Conservation (phyloP, 176 grass and related monocot genomes). For the Triticum monococcum region DNA sequence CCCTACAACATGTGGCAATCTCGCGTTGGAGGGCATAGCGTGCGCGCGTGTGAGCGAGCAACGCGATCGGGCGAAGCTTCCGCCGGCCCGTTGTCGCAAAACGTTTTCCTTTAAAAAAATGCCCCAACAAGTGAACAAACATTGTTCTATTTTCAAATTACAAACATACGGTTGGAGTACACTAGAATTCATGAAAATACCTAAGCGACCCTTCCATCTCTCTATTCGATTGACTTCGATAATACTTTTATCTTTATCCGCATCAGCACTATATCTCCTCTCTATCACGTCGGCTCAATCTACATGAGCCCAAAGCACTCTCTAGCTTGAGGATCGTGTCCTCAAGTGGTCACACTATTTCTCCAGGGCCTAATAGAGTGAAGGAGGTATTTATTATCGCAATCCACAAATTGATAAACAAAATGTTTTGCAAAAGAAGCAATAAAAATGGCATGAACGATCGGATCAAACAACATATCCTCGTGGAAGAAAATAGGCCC, state of each 20-base stretch:
- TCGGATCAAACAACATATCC: neutral
- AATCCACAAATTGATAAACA: neutral
- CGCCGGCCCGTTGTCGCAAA: too few relatives aligned
- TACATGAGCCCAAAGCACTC: neutral
- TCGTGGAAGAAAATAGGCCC: neutral
- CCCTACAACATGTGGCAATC: too few relatives aligned
- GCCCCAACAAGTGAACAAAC: too few relatives aligned
- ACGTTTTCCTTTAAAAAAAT: too few relatives aligned
- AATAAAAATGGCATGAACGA: neutral
- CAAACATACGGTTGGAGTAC: neutral
- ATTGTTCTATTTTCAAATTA: neutral
- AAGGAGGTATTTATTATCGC: neutral
- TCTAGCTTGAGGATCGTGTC: neutral
- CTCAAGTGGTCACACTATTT: neutral
- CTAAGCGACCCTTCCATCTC: neutral
- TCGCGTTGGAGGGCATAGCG: too few relatives aligned
- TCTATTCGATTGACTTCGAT: neutral
- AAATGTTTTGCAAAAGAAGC: neutral
- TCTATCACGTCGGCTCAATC: neutral
- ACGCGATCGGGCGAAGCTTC: too few relatives aligned
- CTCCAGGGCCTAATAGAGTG: neutral
- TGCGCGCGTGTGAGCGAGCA: too few relatives aligned
- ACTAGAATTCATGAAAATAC: neutral
- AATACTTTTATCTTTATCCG: neutral
- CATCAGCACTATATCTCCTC: neutral